Conservation (phyloP, 179 eudicot genomes). For the Camellia oleifera region DNA sequence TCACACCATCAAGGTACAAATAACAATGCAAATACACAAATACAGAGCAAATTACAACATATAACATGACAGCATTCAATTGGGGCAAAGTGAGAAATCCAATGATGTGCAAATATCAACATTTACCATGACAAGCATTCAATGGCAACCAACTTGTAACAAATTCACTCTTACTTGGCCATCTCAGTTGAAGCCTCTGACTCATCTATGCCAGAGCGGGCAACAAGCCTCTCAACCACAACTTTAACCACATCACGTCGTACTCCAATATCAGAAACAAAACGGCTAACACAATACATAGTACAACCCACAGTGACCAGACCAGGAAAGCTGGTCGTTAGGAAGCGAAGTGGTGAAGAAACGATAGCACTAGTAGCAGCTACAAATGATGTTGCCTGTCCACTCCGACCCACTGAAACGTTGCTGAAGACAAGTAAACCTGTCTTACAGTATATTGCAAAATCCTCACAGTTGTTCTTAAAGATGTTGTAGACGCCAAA, state of each 20-base stretch:
- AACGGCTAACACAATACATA: conserved; percentile 58
- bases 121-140: neutral
- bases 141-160: neutral
- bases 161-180: conserved; percentile 14
- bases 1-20: neutral
- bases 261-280: conserved; percentile 59
- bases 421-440: conserved; percentile 56
- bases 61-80: neutral
- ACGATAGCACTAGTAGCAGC: conserved; percentile 59
- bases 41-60: neutral
- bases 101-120: neutral
- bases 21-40: neutral
- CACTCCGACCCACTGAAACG: conserved; percentile 65
- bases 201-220: conserved; percentile 16
- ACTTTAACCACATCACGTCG: conserved; percentile 69
- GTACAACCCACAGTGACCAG: conserved; percentile 54
- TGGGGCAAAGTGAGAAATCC: conserved; percentile 1
- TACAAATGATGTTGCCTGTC: conserved; percentile 58
- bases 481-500: conserved; percentile 67
- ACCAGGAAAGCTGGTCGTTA: conserved; percentile 53
- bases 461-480: conserved; percentile 79
- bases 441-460: conserved; percentile 29
- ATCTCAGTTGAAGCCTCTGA: conserved; percentile 13
- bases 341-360: conserved; percentile 64
- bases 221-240: conserved; percentile 61